A percentile compares a stretch with the other conserved stretches of the same genome.
Conservation (phyloP, 1,139 yeast species). For the Geotrichum restrictum region DNA sequence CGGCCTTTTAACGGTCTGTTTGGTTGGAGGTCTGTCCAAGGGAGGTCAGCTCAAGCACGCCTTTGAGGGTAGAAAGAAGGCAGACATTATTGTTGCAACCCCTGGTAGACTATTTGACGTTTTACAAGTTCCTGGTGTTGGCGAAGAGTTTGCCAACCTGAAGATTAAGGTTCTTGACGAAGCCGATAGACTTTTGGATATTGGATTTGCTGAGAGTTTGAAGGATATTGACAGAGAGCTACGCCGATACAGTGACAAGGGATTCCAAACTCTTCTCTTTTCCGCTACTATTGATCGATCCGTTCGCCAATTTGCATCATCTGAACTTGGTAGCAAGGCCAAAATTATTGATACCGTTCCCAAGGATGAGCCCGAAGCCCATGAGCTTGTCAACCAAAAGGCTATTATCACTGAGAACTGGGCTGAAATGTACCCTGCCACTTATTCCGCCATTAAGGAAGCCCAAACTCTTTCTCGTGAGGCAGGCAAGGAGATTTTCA, state of each 20-base stretch:
- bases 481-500: constrained; percentile 45
- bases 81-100: constrained; percentile 73
- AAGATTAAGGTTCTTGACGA: constrained; percentile 76
- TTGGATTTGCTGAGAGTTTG: constrained; percentile 67
- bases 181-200: constrained; percentile 78
- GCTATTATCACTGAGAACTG: constrained; percentile 48
- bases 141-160: constrained; percentile 51
- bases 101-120: constrained; percentile 83
- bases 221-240: constrained; percentile 51
- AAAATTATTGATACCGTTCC: constrained; percentile 73
- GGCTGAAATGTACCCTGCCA: constrained; percentile 38
- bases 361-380: constrained; percentile 68
- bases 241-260: constrained; percentile 37
- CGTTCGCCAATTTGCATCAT: constrained; percentile 62
- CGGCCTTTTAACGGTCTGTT: constrained; percentile 38
- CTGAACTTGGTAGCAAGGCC: constrained; percentile 61
- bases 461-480: constrained; percentile 23
- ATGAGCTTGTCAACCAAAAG: constrained; percentile 71
- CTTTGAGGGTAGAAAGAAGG: constrained; percentile 30
- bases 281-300: constrained; percentile 80
- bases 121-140: constrained; percentile 43
- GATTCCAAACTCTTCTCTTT: constrained; percentile 65
- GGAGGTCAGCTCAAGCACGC: constrained; percentile 40
- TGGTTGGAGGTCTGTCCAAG: constrained; percentile 53
- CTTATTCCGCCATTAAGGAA: constrained; percentile 34